A percentile compares a stretch with the other conserved stretches of the same genome.
These are phyloP conservation scores for Thalassiosira livingstoniorum DNA, from an alignment of 352 stramenopile species.

Conservation along the genomic window DNA sequence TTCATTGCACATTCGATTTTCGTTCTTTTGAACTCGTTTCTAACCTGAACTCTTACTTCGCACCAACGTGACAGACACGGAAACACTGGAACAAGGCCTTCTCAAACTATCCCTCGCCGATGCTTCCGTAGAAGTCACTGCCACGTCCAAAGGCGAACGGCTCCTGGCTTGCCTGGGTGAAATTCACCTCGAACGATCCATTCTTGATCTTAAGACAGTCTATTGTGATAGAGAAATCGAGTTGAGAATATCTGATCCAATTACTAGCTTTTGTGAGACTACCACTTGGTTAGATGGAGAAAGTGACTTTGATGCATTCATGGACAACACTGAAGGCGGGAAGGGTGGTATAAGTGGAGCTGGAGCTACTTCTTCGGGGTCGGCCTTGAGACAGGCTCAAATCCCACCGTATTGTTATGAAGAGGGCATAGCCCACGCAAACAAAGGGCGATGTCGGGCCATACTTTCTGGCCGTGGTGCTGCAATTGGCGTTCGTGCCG, in stretches of 20 bases:
- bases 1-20: conserved; percentile 5
- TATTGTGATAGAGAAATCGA: conserved; percentile 78
- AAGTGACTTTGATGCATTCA: conserved; percentile 66
- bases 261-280: conserved; percentile 84
- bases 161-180: conserved; percentile 84
- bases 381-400: conserved; percentile 67
- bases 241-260: conserved; percentile 82
- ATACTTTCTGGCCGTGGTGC: conserved; percentile 73
- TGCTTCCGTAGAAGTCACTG: conserved; percentile 80
- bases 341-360: too few relatives aligned
- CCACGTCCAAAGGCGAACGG: conserved; percentile 79
- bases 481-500: conserved; percentile 72
- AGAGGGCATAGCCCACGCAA: conserved; percentile 70
- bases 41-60: conserved; percentile 6
- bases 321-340: conserved; percentile 47
- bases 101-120: conserved; percentile 80
- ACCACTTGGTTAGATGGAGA: conserved; percentile 81
- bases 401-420: conserved; percentile 86
- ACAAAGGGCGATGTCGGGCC: conserved; percentile 64
- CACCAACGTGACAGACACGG: conserved; percentile 70
- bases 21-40: neutral
- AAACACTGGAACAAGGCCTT: conserved; percentile 73
- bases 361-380: too few relatives aligned
- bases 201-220: conserved; percentile 79
- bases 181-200: conserved; percentile 85